phyloP scores from a whole-genome alignment of 2,329 filamentous ascomycete species.

The Scopulariopsis brevicaulis region DNA sequence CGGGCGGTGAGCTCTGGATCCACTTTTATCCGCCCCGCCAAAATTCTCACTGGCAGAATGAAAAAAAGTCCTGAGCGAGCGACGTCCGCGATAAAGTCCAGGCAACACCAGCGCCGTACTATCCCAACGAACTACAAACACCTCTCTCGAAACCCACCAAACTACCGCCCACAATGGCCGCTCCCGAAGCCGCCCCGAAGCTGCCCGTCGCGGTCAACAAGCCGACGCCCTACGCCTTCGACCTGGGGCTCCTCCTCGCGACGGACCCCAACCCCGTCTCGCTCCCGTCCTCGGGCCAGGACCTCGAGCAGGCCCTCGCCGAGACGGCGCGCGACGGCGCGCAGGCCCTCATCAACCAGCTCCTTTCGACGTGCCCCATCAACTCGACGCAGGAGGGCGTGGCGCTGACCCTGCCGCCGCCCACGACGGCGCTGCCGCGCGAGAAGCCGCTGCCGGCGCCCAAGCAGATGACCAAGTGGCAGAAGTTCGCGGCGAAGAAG shows the following conservation, averaged over 20 bases:
- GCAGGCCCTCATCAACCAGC: conserved; percentile 86
- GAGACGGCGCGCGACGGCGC: conserved; percentile 76
- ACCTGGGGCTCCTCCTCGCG: conserved; percentile 77
- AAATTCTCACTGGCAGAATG: neutral
- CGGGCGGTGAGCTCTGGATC: neutral
- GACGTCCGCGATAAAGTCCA: neutral
- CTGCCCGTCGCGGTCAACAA: conserved; percentile 61
- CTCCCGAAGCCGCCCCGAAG: conserved; percentile 27
- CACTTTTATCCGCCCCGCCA: neutral
- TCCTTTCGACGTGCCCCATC: conserved; percentile 79
- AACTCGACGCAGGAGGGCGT: conserved; percentile 59
- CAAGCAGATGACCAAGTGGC: conserved; percentile 86
- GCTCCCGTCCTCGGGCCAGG: conserved; percentile 24
- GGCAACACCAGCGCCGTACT: neutral
- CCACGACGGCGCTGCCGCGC: conserved; percentile 64
- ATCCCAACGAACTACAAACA: neutral
- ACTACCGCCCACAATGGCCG: conserved; percentile 17
- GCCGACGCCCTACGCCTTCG: conserved; percentile 84
- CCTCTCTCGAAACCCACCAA: neutral
- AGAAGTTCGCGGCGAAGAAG: conserved; percentile 92
- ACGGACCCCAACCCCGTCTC: conserved; percentile 77
- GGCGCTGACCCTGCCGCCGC: conserved; percentile 63
- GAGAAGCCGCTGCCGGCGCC: conserved; percentile 82
- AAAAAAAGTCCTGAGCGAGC: conserved; percentile 11
- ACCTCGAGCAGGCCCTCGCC: conserved; percentile 57